Evolutionary conservation across 306 rosid species (phyloP), one percentile per base, ranked within the genome.

Genomic region (Rosa multiflora): DNA sequence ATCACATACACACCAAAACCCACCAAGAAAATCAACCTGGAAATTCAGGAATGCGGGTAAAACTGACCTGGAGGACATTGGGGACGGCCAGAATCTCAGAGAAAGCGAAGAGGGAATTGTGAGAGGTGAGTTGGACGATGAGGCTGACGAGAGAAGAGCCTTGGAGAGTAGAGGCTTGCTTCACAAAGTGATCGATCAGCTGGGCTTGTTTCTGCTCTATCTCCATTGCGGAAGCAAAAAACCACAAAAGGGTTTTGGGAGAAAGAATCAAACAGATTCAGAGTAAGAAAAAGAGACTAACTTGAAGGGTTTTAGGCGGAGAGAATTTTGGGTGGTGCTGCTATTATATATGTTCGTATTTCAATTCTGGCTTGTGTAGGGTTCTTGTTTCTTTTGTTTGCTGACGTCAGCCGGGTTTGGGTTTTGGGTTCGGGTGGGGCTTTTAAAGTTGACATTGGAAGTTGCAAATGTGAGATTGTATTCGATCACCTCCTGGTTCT

Each of bases 51-150:
- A 53, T 37, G 51, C 49, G 5, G 14, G 51, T 5, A 39, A 53
- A 5, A 35, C 48, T 51, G 66, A 76, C 79, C 79, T 76, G 61
- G 48, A 62, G 48, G 37, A 76, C 72, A 47, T 20, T 76, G 79
- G 79, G 79, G 62, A 63, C 62, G 5, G 79, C 79, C 37, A 76
- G 21, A 76, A 76, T 47, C 72, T 76, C 79, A 26, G 79, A 76
- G 79, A 76, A 76, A 47, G 62, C 72, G 37, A 76, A 76, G 21
- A 76, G 79, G 39, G 79, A 76, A 62, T 58, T 32, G 39, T 76
- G 79, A 5, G 72, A 63, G 47, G 79, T 76, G 72, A 76, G 11
- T 18, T 76, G 72, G 35, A 63, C 72, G 37, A 76, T 76, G 72
- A 76, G 62, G 79, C 2, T 47, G 79, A 63, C 48, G 37, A 76